Evolutionary conservation across 495 filamentous ascomycete species (phyloP).

Genomic region (Schizothecium vesticola): DNA sequence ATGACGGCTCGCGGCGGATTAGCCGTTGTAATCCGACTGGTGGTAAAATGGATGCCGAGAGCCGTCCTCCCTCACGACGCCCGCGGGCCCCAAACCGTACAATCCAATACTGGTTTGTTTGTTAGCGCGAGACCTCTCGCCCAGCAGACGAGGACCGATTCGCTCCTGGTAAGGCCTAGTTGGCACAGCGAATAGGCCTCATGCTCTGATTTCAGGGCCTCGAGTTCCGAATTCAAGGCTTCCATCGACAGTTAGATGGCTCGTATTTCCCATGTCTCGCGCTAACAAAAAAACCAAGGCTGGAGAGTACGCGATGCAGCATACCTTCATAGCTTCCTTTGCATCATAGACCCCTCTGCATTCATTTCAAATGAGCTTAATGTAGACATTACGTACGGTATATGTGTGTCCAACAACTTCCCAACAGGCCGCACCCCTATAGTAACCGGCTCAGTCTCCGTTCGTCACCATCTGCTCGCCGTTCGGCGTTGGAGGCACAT

Average conservation of each 20-base stretch:
- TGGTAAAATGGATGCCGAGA: constrained; percentile 1
- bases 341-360: background rate
- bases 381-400: constrained; percentile 22
- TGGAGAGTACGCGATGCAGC: background rate
- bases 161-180: too few species aligned
- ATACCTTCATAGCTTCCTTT: background rate
- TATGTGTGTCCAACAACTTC: constrained; percentile 3
- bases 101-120: too few species aligned
- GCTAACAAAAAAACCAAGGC: too few species aligned
- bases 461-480: constrained; percentile 14
- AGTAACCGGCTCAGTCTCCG: background rate
- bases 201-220: too few species aligned
- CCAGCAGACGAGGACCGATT: too few species aligned
- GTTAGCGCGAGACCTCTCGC: too few species aligned
- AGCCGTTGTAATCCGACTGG: background rate
- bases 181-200: too few species aligned
- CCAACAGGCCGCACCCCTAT: background rate
- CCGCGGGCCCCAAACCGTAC: background rate
- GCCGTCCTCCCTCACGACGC: background rate
- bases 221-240: too few species aligned
- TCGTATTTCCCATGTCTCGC: too few species aligned
- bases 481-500: constrained; percentile 16
- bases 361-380: constrained; percentile 6
- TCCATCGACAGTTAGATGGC: too few species aligned
- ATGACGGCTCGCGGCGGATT: background rate